Evolutionary conservation across 352 stramenopile species (phyloP).

Genomic region (Blastocystis sp.): DNA sequence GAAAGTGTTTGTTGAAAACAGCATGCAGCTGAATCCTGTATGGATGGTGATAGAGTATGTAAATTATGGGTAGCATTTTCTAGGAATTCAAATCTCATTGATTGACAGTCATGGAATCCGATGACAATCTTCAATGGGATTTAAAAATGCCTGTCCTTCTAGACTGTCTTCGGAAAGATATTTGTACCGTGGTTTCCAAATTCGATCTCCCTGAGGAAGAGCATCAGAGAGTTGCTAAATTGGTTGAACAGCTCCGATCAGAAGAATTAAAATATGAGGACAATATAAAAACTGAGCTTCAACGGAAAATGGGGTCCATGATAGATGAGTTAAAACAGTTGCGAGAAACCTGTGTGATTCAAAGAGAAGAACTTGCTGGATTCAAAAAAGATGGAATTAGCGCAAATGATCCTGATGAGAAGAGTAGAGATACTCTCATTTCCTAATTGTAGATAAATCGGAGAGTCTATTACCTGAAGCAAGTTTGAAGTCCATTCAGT

Average conservation of each 20-base stretch:
- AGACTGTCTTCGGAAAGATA: constrained; percentile 19
- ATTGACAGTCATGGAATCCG: background rate
- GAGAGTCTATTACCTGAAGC: too few relatives aligned
- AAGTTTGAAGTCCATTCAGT: background rate
- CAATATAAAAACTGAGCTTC: background rate
- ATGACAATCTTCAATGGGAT: background rate
- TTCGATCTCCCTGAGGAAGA: constrained; percentile 17
- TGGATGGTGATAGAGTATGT: too few relatives aligned
- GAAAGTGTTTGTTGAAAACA: background rate
- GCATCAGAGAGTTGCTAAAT: background rate
- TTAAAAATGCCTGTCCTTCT: constrained; percentile 45
- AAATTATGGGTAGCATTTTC: too few relatives aligned
- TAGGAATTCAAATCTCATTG: background rate
- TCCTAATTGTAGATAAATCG: too few relatives aligned
- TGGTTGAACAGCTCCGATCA: constrained; percentile 32
- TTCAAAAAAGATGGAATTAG: background rate
- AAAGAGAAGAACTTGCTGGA: background rate
- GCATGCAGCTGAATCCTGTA: too few relatives aligned
- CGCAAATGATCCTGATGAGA: too few relatives aligned
- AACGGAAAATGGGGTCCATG: background rate
- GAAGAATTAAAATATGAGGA: constrained; percentile 44
- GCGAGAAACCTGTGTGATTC: background rate
- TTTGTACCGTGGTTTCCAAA: constrained; percentile 6
- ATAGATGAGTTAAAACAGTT: background rate
- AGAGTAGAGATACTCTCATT: too few relatives aligned